Evolutionary conservation across 73 alveolate genomes (phyloP), one percentile per base, ranked within the genome.

Genomic region (Symbiodinium pilosum): DNA sequence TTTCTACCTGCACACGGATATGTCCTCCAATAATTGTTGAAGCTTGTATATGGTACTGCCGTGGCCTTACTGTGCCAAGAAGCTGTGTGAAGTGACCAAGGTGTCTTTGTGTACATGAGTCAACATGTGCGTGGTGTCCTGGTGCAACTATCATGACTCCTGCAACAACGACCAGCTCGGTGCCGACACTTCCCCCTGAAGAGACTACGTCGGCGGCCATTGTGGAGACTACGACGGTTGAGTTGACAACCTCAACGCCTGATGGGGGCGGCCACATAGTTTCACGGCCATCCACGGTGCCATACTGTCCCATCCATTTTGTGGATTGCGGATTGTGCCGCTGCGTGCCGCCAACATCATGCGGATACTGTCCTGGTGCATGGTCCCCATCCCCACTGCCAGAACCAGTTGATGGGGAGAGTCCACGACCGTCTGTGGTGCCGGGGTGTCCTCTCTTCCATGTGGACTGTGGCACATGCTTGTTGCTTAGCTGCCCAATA

Each of bases 251-350:
- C 6, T 4, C 30, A 26, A 59, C 77, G 32, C 4, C 77, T 26
- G 34, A 14, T 6, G 21, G 30, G 11, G 77, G 77, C 11, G 4
- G 77, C 6, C 77, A 59, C 77, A 59, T 84, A 28, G n/a, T 59
- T 4, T 59, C 77, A 4, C 30, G 77, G 77, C 77, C 77, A 28
- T 59, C 77, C 30, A 26, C 9, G 32, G n/a, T 59, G n/a, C 77
- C 77, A 44, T 5, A 41, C 92, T 36, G 93, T 26, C 69, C 87
- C 44, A 34, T 41, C 87, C 42, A 32, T 54, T 47, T 47, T 14
- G 92, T 43, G 41, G 94, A 86, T 52, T 86, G 94, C 39, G 94
- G 94, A 40, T 52, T 59, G 26, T 86, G 94, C 83, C 40, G 47
- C 30, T 86, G 94, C 21, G 94, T 86, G 44, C 93, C 93, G 2